A percentile compares a stretch with the other conserved stretches of the same genome.
Conservation (phyloP, 768 basidiomycete species). For the Mycena alexandri region DNA sequence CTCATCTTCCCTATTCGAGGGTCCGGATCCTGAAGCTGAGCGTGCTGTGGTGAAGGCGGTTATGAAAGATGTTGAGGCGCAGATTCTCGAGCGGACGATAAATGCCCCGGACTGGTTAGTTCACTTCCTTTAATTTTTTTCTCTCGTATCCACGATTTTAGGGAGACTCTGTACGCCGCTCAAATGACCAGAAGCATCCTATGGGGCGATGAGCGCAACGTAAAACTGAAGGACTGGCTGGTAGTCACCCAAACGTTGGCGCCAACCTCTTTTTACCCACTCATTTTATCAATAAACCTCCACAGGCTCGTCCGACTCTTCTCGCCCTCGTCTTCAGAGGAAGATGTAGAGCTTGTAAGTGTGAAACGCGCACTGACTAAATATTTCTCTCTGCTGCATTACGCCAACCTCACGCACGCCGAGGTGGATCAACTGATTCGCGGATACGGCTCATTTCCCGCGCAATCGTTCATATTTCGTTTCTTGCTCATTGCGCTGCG, state of each 20-base stretch:
- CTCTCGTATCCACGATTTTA: constrained; percentile 40
- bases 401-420: constrained; percentile 64
- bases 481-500: constrained; percentile 43
- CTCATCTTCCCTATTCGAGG: constrained; percentile 59
- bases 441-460: constrained; percentile 40
- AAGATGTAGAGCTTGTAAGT: constrained; percentile 35
- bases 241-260: constrained; percentile 69
- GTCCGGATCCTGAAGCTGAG: constrained; percentile 51
- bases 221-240: constrained; percentile 65
- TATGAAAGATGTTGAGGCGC: constrained; percentile 62
- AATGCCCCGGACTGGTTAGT: constrained; percentile 78
- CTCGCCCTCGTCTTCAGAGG: constrained; percentile 25
- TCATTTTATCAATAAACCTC: constrained; percentile 50
- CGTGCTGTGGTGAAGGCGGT: constrained; percentile 69
- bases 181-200: constrained; percentile 70
- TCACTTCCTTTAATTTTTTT: constrained; percentile 20
- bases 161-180: constrained; percentile 73
- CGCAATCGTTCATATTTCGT: constrained; percentile 34
- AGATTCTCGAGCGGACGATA: constrained; percentile 66
- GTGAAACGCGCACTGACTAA: constrained; percentile 63
- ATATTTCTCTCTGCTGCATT: constrained; percentile 68
- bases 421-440: constrained; percentile 47
- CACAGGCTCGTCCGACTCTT: constrained; percentile 45
- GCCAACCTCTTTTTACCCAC: constrained; percentile 13
- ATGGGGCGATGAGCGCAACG: constrained; percentile 61